Evolutionary conservation across 2,329 filamentous ascomycete species (phyloP).

Genomic region (Colletotrichum sp.): DNA sequence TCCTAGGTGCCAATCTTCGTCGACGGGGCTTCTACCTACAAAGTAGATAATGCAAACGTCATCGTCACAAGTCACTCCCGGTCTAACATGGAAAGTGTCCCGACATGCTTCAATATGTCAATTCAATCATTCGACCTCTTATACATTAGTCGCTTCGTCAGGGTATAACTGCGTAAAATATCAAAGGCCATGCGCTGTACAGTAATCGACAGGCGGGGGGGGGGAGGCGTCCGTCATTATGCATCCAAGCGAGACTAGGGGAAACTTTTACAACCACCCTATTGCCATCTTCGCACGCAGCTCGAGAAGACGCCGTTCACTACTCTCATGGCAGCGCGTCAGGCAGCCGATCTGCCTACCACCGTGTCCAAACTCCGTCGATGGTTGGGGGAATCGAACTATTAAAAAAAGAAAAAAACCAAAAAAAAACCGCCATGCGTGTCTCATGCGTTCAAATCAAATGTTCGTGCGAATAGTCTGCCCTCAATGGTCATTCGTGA

Average conservation of each 20-base stretch:
- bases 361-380: not conserved
- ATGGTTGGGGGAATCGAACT: not conserved
- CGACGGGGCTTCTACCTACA: not conserved
- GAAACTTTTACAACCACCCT: not conserved
- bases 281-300: not conserved
- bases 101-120: not conserved
- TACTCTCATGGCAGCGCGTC: not conserved
- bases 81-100: not conserved
- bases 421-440: conserved; percentile 20
- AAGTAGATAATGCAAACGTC: not conserved
- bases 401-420: not conserved
- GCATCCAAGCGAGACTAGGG: conserved; percentile 26
- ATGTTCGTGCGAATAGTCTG: not conserved
- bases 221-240: conserved; percentile 11
- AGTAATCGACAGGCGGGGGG: conserved; percentile 21
- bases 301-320: not conserved
- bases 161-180: conserved; percentile 38
- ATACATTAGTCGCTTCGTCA: conserved; percentile 37
- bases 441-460: conserved; percentile 22
- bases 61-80: not conserved
- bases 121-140: conserved; percentile 21
- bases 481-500: not conserved
- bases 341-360: not conserved
- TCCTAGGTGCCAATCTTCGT: not conserved
- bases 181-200: conserved; percentile 29